Percentiles rank a stretch among this genome's conserved stretches.
Conservation (phyloP, 257 asterid species). For the Solanum piurae region DNA sequence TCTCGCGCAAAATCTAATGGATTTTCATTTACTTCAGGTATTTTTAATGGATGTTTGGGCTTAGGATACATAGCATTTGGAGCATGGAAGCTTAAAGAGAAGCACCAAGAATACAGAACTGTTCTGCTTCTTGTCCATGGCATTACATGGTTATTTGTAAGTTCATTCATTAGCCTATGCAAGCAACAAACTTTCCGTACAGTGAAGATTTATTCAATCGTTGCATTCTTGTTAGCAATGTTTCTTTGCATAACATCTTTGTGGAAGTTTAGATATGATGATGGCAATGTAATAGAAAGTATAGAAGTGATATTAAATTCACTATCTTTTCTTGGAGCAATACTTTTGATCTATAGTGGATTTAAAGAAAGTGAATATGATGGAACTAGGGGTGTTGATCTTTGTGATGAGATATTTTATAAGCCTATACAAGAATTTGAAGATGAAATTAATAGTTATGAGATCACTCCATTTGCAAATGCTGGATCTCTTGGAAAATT, state of each 20-base stretch:
- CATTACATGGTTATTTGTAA: constrained; percentile 5
- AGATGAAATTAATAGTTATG: background rate
- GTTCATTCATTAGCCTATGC: background rate
- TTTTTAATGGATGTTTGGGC: background rate
- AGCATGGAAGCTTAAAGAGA: background rate
- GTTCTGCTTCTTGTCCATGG: constrained; percentile 1
- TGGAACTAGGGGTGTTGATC: no score
- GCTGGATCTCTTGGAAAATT: background rate
- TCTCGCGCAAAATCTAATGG: background rate
- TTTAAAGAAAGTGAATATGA: background rate
- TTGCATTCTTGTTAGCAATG: constrained; percentile 1
- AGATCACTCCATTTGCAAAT: background rate
- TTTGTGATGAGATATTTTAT: background rate
- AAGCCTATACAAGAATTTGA: background rate
- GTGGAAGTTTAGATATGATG: background rate
- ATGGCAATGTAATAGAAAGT: background rate
- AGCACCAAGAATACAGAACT: background rate
- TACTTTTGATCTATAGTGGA: background rate
- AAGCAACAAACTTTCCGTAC: background rate
- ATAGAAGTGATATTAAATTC: background rate
- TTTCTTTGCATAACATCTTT: background rate
- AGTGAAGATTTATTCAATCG: background rate
- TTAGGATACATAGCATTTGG: background rate
- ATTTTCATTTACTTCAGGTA: background rate
- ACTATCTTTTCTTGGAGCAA: background rate